Percentiles rank a stretch among this genome's conserved stretches.
Conservation (phyloP, 495 filamentous ascomycete genomes). For the Glonium stellatum region DNA sequence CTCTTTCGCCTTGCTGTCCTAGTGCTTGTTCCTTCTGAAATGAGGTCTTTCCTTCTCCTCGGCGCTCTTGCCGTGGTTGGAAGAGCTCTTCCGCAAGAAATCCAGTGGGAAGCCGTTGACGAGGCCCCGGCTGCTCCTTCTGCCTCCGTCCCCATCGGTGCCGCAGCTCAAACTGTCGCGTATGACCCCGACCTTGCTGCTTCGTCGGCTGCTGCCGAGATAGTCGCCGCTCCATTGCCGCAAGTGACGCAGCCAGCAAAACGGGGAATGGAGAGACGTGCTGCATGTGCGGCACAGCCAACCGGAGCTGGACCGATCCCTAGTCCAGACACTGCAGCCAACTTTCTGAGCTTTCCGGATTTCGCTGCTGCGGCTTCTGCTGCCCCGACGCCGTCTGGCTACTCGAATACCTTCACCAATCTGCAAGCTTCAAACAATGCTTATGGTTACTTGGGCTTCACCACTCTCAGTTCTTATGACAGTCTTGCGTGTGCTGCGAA, state of each 20-base stretch:
- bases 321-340: constrained; percentile 5
- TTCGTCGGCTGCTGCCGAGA: not conserved
- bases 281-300: not conserved
- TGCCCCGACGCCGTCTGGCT: constrained; percentile 9
- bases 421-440: constrained; percentile 8
- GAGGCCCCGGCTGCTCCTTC: not conserved
- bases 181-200: not conserved
- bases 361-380: not conserved
- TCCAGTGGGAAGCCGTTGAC: not conserved
- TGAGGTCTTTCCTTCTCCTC: not conserved
- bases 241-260: not conserved
- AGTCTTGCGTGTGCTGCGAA: not conserved
- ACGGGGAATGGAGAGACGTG: not conserved
- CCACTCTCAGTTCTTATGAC: constrained; percentile 4
- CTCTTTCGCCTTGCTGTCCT: too few relatives aligned
- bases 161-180: not conserved
- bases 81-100: not conserved
- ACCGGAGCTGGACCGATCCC: constrained; percentile 1
- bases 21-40: not conserved
- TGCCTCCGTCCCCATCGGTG: not conserved
- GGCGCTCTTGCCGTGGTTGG: not conserved
- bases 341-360: not conserved
- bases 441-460: constrained; percentile 10
- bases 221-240: not conserved
- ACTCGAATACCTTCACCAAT: constrained; percentile 4